Conservation (phyloP, 306 rosid species). For the Trichosanthes truncata region DNA sequence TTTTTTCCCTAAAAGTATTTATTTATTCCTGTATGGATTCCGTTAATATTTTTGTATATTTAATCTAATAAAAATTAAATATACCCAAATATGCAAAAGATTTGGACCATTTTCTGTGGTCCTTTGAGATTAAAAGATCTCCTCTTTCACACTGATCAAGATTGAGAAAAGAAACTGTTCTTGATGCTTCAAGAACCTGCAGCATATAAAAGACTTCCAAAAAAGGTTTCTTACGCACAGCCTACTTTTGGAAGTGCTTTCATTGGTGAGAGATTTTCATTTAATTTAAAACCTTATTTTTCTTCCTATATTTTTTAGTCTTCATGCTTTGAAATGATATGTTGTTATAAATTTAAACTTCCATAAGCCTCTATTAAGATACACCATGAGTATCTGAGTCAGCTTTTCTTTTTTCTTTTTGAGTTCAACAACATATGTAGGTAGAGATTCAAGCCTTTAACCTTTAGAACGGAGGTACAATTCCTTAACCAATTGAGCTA, state of each 20-base stretch:
- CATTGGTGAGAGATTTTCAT: neutral
- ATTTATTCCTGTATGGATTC: neutral
- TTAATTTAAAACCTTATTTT: neutral
- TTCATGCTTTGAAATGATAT: neutral
- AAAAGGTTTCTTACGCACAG: neutral
- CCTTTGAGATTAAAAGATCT: neutral
- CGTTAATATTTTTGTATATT: neutral
- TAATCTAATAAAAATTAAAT: neutral
- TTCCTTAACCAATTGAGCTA: too few species aligned
- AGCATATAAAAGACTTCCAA: conserved; percentile 4
- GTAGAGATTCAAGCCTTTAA: too few species aligned
- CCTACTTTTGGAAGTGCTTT: neutral
- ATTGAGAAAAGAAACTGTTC: neutral
- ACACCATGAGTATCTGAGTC: neutral
- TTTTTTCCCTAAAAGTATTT: too few species aligned
- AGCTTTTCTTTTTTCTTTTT: too few species aligned
- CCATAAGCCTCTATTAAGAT: neutral
- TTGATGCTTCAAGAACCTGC: conserved; percentile 2
- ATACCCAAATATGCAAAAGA: neutral
- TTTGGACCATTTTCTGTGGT: neutral
- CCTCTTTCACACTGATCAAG: neutral
- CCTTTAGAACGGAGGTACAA: too few species aligned
- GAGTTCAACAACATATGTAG: too few species aligned
- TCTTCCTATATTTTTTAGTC: neutral
- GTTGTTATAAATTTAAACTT: neutral